A percentile compares a stretch with the other conserved stretches of the same genome.
Conservation (phyloP, 2,329 filamentous ascomycete genomes). For the Xylariaceae sp. region DNA sequence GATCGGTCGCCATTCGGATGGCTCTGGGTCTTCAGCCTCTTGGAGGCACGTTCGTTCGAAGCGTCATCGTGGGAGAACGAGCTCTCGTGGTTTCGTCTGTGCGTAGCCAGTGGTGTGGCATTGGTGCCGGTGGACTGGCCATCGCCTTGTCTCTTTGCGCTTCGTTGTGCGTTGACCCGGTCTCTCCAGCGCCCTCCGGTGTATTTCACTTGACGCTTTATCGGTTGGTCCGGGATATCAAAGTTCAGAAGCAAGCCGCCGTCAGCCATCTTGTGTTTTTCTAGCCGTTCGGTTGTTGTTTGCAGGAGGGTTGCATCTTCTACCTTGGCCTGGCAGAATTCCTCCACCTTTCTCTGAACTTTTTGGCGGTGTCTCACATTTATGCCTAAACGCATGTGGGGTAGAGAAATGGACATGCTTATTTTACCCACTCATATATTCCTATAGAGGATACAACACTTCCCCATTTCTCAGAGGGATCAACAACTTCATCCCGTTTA, state of each 20-base stretch:
- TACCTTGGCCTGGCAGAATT: slow-evolving; percentile 22
- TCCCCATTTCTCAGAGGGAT: too few relatives aligned
- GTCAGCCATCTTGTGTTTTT: slow-evolving; percentile 64
- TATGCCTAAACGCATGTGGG: background rate
- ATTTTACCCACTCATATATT: too few relatives aligned
- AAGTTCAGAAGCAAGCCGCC: slow-evolving; percentile 96
- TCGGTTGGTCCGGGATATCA: slow-evolving; percentile 62
- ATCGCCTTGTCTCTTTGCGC: slow-evolving; percentile 31
- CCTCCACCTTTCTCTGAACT: slow-evolving; percentile 16
- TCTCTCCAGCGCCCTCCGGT: slow-evolving; percentile 94
- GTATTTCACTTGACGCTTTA: slow-evolving; percentile 60
- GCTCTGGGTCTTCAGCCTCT: slow-evolving; percentile 39
- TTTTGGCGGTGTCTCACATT: slow-evolving; percentile 23
- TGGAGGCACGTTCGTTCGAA: slow-evolving; percentile 34
- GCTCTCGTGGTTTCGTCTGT: slow-evolving; percentile 19
- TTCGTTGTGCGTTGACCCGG: slow-evolving; percentile 72
- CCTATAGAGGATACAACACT: too few relatives aligned
- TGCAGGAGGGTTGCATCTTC: slow-evolving; percentile 10
- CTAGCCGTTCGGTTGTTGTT: background rate
- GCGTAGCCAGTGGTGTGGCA: slow-evolving; percentile 26
- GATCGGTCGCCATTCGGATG: slow-evolving; percentile 8
- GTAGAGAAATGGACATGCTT: too few relatives aligned
- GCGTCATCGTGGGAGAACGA: slow-evolving; percentile 16
- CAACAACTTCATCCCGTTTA: too few relatives aligned
- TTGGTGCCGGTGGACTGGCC: slow-evolving; percentile 27